These are phyloP conservation scores for Mycena maculata DNA, from an alignment of 768 basidiomycete species.

Conservation along the genomic window DNA sequence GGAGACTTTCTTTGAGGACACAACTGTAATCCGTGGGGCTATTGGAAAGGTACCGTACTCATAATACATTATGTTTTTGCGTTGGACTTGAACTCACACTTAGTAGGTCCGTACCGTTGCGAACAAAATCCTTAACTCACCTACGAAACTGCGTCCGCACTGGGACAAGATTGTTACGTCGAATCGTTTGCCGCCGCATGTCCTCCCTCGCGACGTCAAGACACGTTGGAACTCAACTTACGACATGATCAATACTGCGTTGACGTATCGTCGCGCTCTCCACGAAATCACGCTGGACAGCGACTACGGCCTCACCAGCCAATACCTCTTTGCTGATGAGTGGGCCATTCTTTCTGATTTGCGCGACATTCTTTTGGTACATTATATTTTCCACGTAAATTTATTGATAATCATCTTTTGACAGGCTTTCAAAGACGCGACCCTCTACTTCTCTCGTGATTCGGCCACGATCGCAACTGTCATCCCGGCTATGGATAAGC, in stretches of 20 bases:
- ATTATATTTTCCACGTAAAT: background rate
- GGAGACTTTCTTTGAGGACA: slow-evolving; percentile 2
- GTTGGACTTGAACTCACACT: background rate
- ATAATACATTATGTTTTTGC: background rate
- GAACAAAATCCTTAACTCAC: slow-evolving; percentile 37
- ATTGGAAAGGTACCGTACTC: slow-evolving; percentile 8
- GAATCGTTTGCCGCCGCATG: background rate
- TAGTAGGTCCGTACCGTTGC: slow-evolving; percentile 34
- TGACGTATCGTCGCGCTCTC: slow-evolving; percentile 27
- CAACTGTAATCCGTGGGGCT: slow-evolving; percentile 30
- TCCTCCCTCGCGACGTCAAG: slow-evolving; percentile 40
- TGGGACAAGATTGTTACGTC: slow-evolving; percentile 33
- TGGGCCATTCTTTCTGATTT: slow-evolving; percentile 26
- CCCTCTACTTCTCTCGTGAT: slow-evolving; percentile 35
- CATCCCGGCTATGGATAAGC: slow-evolving; percentile 47
- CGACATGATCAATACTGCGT: slow-evolving; percentile 31
- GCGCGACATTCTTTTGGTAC: slow-evolving; percentile 6
- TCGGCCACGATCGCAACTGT: slow-evolving; percentile 38
- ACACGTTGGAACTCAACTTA: no score
- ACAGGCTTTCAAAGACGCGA: slow-evolving; percentile 42
- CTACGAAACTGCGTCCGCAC: slow-evolving; percentile 35
- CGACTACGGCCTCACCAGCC: slow-evolving; percentile 6
- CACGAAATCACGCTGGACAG: slow-evolving; percentile 13
- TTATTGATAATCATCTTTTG: background rate
- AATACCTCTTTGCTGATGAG: slow-evolving; percentile 28